Percentiles rank a stretch among this genome's conserved stretches.
phyloP scores from a whole-genome alignment of 2,329 filamentous ascomycete species.

The Aspergillus clavatus region DNA sequence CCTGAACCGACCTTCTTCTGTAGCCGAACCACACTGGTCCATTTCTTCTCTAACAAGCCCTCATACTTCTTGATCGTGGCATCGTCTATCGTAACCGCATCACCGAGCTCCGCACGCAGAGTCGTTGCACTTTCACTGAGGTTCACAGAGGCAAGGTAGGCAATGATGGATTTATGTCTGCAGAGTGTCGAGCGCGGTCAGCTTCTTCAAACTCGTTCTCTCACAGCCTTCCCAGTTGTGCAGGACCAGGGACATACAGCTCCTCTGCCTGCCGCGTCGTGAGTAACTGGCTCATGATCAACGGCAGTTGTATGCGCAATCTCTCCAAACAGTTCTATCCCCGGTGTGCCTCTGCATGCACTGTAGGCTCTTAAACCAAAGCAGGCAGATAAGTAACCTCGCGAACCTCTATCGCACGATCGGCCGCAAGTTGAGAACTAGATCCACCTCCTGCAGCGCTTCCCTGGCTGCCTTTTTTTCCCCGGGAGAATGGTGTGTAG shows the following conservation, averaged over 20 bases:
- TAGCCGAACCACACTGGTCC: slow-evolving; percentile 89
- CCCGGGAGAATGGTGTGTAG: neutral
- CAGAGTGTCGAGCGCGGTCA: slow-evolving; percentile 1
- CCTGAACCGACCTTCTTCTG: slow-evolving; percentile 72
- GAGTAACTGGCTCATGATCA: slow-evolving; percentile 1
- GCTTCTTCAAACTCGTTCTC: neutral
- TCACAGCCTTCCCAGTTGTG: neutral
- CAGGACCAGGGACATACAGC: neutral
- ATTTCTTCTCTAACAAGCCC: slow-evolving; percentile 90
- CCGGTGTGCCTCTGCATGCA: neutral
- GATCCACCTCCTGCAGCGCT: neutral
- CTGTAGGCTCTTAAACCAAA: neutral
- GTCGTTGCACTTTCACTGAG: slow-evolving; percentile 63
- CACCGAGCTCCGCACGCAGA: slow-evolving; percentile 69
- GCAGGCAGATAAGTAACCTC: neutral
- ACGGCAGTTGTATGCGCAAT: neutral
- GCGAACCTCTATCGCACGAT: neutral
- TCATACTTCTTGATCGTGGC: slow-evolving; percentile 88
- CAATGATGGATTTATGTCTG: slow-evolving; percentile 89
- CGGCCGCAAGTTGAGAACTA: neutral
- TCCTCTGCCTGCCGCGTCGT: neutral
- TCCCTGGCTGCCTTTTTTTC: neutral
- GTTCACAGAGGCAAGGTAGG: slow-evolving; percentile 71
- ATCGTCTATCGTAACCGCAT: slow-evolving; percentile 64
- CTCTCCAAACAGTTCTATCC: neutral